These are phyloP conservation scores for Acorus gramineus DNA, from an alignment of 106 monocot species.

Conservation along the genomic window DNA sequence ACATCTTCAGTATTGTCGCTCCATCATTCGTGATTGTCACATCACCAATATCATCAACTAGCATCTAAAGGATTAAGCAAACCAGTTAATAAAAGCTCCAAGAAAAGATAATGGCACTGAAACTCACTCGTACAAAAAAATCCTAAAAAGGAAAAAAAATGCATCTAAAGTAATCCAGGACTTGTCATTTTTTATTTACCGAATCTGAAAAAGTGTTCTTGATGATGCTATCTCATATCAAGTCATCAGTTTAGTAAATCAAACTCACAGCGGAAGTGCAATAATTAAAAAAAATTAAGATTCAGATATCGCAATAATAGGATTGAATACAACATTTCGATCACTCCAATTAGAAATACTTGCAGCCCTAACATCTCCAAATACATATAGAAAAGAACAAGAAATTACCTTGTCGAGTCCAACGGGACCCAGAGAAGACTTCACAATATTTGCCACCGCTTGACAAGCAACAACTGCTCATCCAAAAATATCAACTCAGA, in stretches of 20 bases:
- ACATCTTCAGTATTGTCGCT: conserved; percentile 95
- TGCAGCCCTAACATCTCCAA: not conserved
- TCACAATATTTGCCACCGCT: conserved; percentile 91
- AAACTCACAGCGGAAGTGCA: too few relatives aligned
- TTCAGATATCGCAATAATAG: too few relatives aligned
- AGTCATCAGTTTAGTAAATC: too few relatives aligned
- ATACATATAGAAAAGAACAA: not conserved
- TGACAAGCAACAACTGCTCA: conserved; percentile 81
- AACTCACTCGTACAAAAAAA: not conserved
- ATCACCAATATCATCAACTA: conserved; percentile 99
- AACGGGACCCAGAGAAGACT: conserved; percentile 92
- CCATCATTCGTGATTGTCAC: conserved; percentile 99
- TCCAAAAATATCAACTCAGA: not conserved
- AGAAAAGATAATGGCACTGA: not conserved
- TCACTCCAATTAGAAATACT: not conserved
- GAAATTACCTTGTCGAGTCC: conserved; percentile 87
- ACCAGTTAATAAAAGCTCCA: not conserved
- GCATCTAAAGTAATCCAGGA: not conserved
- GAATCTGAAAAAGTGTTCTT: too few relatives aligned
- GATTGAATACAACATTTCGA: too few relatives aligned
- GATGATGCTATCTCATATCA: too few relatives aligned
- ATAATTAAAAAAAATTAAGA: too few relatives aligned
- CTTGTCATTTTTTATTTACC: too few relatives aligned
- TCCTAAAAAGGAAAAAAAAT: too few relatives aligned
- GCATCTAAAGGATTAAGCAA: conserved; percentile 45